These are phyloP conservation scores for Pseudozyma tsukubaensis DNA, from an alignment of 1,284 basidiomycete genomes.

Conservation along the genomic window DNA sequence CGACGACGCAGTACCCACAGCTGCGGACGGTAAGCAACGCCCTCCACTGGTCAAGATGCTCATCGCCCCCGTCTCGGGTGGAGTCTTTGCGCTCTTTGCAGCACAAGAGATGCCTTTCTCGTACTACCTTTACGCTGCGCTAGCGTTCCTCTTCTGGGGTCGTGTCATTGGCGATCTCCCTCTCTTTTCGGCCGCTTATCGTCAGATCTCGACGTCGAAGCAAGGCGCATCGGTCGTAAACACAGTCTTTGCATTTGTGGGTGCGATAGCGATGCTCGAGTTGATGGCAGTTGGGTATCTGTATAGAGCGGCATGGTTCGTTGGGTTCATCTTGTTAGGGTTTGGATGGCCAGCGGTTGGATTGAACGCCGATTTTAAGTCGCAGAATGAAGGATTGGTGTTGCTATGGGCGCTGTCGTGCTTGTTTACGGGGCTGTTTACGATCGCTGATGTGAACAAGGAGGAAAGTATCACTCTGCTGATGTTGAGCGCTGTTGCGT, in stretches of 20 bases:
- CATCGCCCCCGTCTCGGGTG: slow-evolving; percentile 30
- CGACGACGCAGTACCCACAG: neutral
- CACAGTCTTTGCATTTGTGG: slow-evolving; percentile 5
- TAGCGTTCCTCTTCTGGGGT: slow-evolving; percentile 79
- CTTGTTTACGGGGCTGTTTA: slow-evolving; percentile 76
- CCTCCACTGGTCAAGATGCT: slow-evolving; percentile 22
- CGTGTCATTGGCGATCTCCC: slow-evolving; percentile 48
- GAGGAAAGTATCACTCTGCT: slow-evolving; percentile 73
- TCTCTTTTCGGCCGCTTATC: slow-evolving; percentile 28
- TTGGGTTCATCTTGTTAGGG: slow-evolving; percentile 77
- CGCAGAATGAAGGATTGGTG: slow-evolving; percentile 65
- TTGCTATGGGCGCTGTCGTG: slow-evolving; percentile 74
- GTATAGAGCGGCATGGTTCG: slow-evolving; percentile 78
- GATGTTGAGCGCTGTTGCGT: slow-evolving; percentile 39
- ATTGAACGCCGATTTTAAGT: slow-evolving; percentile 45
- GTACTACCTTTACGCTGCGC: slow-evolving; percentile 81
- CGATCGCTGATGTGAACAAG: slow-evolving; percentile 80
- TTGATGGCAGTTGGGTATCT: slow-evolving; percentile 77
- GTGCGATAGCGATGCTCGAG: slow-evolving; percentile 68
- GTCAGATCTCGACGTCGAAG: neutral
- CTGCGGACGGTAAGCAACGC: neutral
- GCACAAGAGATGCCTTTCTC: slow-evolving; percentile 78
- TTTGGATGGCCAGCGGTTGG: slow-evolving; percentile 73
- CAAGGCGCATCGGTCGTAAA: slow-evolving; percentile 1
- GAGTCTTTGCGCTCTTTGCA: slow-evolving; percentile 72